Base-by-base conservation (phyloP, 371 early-diverging fungal genomes). In the Rhizopus sp. region DNA sequence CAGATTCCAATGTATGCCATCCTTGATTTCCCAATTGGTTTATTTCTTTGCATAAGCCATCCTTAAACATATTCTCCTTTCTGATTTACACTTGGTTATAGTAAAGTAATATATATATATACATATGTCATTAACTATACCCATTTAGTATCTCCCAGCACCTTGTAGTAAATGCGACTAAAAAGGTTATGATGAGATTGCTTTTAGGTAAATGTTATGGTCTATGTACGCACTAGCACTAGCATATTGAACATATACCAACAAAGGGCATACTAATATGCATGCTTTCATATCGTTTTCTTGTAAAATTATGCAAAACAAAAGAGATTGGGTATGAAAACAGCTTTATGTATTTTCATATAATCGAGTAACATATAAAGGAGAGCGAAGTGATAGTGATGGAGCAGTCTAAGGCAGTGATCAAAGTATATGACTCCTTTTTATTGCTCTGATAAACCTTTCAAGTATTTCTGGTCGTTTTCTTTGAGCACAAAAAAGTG, bases 51-150 rank as follows among this genome's bases (percentile, higher is more conserved):
- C 73, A 73, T 12, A 15, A 13, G 7, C 76, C 79, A 58, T 79
- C 79, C 10, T 51, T 29, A 8, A 79, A 59, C 50, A 79, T 34
- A 31, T 79, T 79, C 37, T 68, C 53, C 17, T 75, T 79, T 32
- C 78, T 78, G 56, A 4, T 39, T 0, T 16, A n/a, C 8, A 29
- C 40, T 35, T 31, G 10, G 38, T 31, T 23, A 10, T 23, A 23
- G 23, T 2, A 23, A 23, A 4, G 12, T 12, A 6, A 8, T 23
- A 3, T n/a, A 10, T 29, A 5, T 39, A 12, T 32, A 30, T 10
- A 5, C 4, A 12, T 10, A 17, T 16, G 3, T 17, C 5, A n/a
- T 5, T 6, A 1, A 29, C 10, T 37, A 12, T 60, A 68, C 68
- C 50, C 48, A 48, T 68, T 68, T 7, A 68, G 30, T 2, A 35